Evolutionary conservation across 371 early-diverging fungal genomes (phyloP).

Genomic region (Rhizopus arrhizus): DNA sequence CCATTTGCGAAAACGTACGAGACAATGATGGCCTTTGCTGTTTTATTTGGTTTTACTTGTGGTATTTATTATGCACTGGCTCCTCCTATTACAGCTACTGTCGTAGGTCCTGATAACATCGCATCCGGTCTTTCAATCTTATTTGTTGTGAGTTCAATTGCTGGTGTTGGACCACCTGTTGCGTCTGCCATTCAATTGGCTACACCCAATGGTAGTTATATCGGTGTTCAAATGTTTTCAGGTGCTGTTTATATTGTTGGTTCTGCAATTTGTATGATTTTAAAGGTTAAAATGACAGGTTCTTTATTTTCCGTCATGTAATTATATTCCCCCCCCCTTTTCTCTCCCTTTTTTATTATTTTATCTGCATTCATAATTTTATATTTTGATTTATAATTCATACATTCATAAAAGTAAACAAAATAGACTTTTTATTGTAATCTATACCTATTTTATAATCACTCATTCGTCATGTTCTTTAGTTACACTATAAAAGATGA

Average conservation of each 20-base stretch:
- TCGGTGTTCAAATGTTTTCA: constrained; percentile 49
- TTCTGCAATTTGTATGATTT: constrained; percentile 19
- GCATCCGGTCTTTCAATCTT: constrained; percentile 59
- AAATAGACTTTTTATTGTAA: too few relatives aligned
- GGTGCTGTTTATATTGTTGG: constrained; percentile 42
- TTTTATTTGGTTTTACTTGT: constrained; percentile 50
- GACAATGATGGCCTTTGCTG: constrained; percentile 49
- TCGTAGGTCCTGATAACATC: constrained; percentile 55
- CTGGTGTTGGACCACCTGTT: constrained; percentile 38
- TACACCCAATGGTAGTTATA: constrained; percentile 29
- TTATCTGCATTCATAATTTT: background rate
- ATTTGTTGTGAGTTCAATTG: constrained; percentile 49
- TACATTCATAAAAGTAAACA: background rate
- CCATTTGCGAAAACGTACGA: constrained; percentile 55
- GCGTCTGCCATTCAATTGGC: constrained; percentile 36
- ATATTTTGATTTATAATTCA: background rate
- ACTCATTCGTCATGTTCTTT: too few relatives aligned
- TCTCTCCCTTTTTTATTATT: background rate
- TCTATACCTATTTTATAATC: too few relatives aligned
- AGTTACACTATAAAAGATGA: too few relatives aligned
- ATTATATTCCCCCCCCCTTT: constrained; percentile 2
- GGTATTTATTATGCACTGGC: constrained; percentile 47
- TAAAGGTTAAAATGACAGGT: constrained; percentile 31
- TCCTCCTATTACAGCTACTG: constrained; percentile 56
- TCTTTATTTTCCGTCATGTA: constrained; percentile 28